Evolutionary conservation across 306 rosid genomes (phyloP).

Genomic region (Gillenia trifoliata): DNA sequence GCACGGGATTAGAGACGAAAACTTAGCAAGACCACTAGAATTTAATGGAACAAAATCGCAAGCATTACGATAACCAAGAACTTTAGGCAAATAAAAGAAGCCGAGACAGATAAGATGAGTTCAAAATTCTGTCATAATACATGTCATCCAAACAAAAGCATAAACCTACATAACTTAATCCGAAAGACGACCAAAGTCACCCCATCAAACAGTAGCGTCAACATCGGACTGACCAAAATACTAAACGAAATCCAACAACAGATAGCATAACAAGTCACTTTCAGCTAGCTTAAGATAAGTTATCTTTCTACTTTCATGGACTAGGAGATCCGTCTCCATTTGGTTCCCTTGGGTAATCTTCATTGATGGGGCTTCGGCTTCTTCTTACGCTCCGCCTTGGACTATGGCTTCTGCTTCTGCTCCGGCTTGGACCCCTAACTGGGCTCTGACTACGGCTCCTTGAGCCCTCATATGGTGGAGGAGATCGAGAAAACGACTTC

Average conservation of each 20-base stretch:
- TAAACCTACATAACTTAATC: background rate
- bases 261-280: background rate
- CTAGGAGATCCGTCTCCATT: constrained; percentile 60
- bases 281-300: constrained; percentile 4
- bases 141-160: background rate
- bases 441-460: constrained; percentile 77
- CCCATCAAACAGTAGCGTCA: background rate
- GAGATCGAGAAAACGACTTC: constrained; percentile 63
- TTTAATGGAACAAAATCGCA: background rate
- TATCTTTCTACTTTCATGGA: constrained; percentile 29
- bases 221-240: background rate
- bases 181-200: background rate
- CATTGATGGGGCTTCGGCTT: constrained; percentile 28
- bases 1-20: background rate
- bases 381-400: constrained; percentile 31
- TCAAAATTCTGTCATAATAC: background rate
- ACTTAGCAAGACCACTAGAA: background rate
- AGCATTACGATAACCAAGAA: background rate
- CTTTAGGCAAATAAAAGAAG: no score
- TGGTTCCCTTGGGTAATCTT: constrained; percentile 43
- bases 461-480: constrained; percentile 46
- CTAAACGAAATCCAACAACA: background rate
- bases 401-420: constrained; percentile 36
- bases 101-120: background rate
- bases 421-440: constrained; percentile 34